Evolutionary conservation across 768 basidiomycete species (phyloP).

Genomic region (Chalciporus piperatus): DNA sequence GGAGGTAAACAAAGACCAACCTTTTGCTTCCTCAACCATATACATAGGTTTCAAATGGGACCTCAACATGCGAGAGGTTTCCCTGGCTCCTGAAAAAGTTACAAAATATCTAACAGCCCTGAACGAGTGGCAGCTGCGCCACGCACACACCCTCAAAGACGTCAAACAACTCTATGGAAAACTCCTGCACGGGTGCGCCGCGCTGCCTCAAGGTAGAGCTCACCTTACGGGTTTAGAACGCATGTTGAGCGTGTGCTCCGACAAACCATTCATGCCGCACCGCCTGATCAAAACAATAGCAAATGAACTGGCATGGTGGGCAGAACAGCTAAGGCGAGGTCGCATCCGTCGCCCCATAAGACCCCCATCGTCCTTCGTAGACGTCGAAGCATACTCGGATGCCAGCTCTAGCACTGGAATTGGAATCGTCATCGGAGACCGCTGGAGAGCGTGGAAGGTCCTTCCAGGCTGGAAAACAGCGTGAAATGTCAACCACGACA

Average conservation of each 20-base stretch:
- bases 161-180: too few species aligned
- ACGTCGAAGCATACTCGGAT: conserved; percentile 10
- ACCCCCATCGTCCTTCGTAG: not conserved
- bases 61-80: too few species aligned
- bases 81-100: too few species aligned
- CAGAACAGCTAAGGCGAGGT: not conserved
- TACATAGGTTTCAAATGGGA: too few species aligned
- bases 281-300: conserved; percentile 1
- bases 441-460: conserved; percentile 26
- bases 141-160: too few species aligned
- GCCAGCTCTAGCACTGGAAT: conserved; percentile 14
- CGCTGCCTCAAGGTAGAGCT: too few species aligned
- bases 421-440: conserved; percentile 14
- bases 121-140: too few species aligned
- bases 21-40: too few species aligned
- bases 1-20: too few species aligned
- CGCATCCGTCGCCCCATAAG: not conserved
- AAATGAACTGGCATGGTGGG: conserved; percentile 38
- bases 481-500: not conserved
- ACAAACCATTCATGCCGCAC: conserved; percentile 32
- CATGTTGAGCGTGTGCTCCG: conserved; percentile 21
- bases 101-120: too few species aligned
- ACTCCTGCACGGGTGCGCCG: too few species aligned
- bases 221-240: too few species aligned
- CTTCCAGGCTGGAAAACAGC: conserved; percentile 9